Evolutionary conservation across 2,329 filamentous ascomycete species (phyloP).

Genomic region (Pseudopithomyces maydicus): DNA sequence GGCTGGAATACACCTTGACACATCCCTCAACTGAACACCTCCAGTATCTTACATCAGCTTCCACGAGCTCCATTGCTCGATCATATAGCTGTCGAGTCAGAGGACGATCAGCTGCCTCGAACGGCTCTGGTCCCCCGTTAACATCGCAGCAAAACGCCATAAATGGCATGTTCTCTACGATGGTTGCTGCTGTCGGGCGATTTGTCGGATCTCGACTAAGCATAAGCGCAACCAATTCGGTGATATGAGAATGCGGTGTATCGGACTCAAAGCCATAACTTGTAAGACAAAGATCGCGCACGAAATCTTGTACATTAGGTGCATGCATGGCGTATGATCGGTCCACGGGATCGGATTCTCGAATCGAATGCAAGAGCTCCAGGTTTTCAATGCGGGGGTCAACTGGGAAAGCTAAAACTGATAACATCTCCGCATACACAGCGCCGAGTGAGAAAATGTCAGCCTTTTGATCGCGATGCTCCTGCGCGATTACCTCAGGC

Average conservation of each 20-base stretch:
- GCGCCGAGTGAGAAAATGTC: slow-evolving; percentile 28
- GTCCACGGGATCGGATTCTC: slow-evolving; percentile 1
- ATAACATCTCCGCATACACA: slow-evolving; percentile 24
- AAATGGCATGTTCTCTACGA: slow-evolving; percentile 11
- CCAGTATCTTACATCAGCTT: slow-evolving; percentile 10
- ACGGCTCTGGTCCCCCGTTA: slow-evolving; percentile 13
- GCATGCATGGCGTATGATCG: slow-evolving; percentile 7
- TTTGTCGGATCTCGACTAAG: slow-evolving; percentile 5
- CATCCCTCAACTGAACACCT: slow-evolving; percentile 12
- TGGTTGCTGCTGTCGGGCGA: slow-evolving; percentile 5
- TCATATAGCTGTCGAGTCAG: slow-evolving; percentile 10
- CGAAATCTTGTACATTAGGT: neutral
- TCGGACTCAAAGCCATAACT: slow-evolving; percentile 14
- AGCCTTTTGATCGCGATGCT: slow-evolving; percentile 16
- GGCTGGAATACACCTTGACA: slow-evolving; percentile 12
- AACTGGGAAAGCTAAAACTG: slow-evolving; percentile 8
- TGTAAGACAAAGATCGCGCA: neutral
- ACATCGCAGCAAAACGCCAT: slow-evolving; percentile 15
- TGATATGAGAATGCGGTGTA: slow-evolving; percentile 11
- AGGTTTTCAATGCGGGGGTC: slow-evolving; percentile 4
- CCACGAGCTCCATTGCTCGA: slow-evolving; percentile 11
- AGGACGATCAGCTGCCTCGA: slow-evolving; percentile 7
- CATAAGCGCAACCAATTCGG: slow-evolving; percentile 14
- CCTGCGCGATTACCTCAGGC: slow-evolving; percentile 22
- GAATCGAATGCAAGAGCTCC: slow-evolving; percentile 6